These are phyloP conservation scores for Rhododendron vialii DNA, from an alignment of 148 eudicot species.

Conservation along the genomic window DNA sequence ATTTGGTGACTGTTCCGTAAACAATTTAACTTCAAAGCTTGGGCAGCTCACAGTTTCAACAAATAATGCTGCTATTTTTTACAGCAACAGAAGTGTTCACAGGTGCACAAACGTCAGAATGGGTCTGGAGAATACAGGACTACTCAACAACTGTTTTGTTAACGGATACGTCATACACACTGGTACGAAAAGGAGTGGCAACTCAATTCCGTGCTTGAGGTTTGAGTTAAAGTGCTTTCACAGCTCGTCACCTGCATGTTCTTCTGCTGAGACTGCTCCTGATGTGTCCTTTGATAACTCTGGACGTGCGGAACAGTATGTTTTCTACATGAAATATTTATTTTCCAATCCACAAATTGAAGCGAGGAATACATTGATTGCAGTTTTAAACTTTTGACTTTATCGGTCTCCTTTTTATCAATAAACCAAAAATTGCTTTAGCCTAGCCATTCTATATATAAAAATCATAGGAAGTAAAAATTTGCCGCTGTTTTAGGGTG, in stretches of 20 bases:
- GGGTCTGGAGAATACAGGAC: slow-evolving; percentile 50
- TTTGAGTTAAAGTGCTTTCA: slow-evolving; percentile 38
- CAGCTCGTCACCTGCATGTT: slow-evolving; percentile 40
- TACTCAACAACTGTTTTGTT: slow-evolving; percentile 27
- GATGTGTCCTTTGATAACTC: slow-evolving; percentile 50
- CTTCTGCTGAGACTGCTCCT: slow-evolving; percentile 42
- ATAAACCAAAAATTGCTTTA: background rate
- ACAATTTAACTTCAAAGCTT: slow-evolving; percentile 30
- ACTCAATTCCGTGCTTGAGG: slow-evolving; percentile 23
- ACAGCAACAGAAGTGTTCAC: slow-evolving; percentile 28
- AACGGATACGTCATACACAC: slow-evolving; percentile 50
- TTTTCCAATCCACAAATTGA: background rate
- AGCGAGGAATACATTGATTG: background rate
- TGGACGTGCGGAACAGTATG: slow-evolving; percentile 47
- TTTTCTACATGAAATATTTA: background rate
- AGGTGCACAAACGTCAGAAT: slow-evolving; percentile 40
- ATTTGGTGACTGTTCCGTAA: slow-evolving; percentile 28
- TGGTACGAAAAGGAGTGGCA: slow-evolving; percentile 38
- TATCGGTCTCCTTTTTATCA: background rate
- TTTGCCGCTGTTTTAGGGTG: background rate
- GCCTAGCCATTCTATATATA: background rate
- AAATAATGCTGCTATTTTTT: slow-evolving; percentile 23
- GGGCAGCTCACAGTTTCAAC: slow-evolving; percentile 25
- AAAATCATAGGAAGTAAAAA: background rate
- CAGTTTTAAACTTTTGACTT: background rate